phyloP scores from a whole-genome alignment of 331 rosid genomes.

The Arachis monticola region DNA sequence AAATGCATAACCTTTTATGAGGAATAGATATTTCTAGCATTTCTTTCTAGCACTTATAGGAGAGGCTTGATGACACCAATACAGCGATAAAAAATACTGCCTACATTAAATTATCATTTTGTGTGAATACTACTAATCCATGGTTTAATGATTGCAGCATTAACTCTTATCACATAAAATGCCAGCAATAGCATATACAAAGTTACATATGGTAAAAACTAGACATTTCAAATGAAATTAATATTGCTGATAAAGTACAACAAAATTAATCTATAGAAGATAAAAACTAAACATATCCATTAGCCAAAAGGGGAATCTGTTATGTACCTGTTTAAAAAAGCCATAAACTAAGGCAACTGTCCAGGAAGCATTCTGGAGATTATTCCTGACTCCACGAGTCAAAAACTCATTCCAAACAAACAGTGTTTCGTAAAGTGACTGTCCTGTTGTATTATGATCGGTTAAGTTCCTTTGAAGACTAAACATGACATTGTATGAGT shows the following conservation, averaged over 20 bases:
- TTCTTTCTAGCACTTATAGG: constrained; percentile 15
- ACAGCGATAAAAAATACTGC: constrained; percentile 5
- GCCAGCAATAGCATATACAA: constrained; percentile 6
- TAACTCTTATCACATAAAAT: constrained; percentile 35
- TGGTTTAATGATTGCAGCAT: constrained; percentile 26
- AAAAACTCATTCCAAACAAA: constrained; percentile 98
- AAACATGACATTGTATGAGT: constrained; percentile 91
- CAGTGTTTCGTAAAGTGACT: constrained; percentile 73
- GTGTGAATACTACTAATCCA: constrained; percentile 4
- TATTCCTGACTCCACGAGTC: constrained; percentile 82
- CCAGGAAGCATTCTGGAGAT: constrained; percentile 82
- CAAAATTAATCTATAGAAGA: constrained; percentile 9
- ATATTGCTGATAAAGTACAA: not conserved
- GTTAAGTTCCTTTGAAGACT: constrained; percentile 87
- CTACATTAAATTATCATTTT: constrained; percentile 14
- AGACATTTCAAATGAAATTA: not conserved
- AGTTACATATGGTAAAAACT: constrained; percentile 1
- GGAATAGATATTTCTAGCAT: constrained; percentile 4
- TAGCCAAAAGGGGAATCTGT: constrained; percentile 10
- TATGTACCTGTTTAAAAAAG: constrained; percentile 83
- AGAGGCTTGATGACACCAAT: constrained; percentile 27
- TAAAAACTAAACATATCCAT: not conserved
- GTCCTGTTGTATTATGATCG: constrained; percentile 58
- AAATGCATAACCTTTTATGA: constrained; percentile 27
- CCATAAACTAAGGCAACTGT: constrained; percentile 95